Conservation (phyloP, 331 rosid species). For the Acacia pycnantha region DNA sequence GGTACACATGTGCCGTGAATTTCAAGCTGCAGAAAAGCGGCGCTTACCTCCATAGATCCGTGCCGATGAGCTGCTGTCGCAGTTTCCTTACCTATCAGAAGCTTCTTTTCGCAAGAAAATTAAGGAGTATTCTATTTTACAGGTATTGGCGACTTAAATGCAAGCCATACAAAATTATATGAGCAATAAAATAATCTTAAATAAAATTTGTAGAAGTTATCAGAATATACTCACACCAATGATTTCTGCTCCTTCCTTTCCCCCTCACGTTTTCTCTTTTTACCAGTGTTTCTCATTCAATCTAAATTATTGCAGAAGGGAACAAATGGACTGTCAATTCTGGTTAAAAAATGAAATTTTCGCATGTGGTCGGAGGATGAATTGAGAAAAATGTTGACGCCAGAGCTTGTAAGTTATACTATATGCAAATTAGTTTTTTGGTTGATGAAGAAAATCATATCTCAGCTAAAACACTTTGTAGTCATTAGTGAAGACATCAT, state of each 20-base stretch:
- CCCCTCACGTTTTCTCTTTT: conserved; percentile 15
- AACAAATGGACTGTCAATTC: conserved; percentile 67
- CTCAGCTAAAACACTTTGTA: conserved; percentile 12
- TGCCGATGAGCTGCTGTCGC: conserved; percentile 67
- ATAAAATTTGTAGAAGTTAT: neutral
- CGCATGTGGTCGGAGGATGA: conserved; percentile 81
- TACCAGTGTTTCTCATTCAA: conserved; percentile 32
- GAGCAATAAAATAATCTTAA: neutral
- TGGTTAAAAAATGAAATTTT: conserved; percentile 82
- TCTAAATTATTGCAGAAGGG: conserved; percentile 60
- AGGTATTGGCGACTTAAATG: conserved; percentile 47
- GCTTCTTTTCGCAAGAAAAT: conserved; percentile 74
- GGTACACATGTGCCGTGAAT: conserved; percentile 85
- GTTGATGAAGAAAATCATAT: conserved; percentile 14
- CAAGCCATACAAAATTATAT: neutral
- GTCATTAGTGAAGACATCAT: conserved; percentile 16
- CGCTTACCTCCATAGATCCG: conserved; percentile 57
- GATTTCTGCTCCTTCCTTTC: neutral
- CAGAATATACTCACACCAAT: neutral
- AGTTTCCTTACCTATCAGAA: conserved; percentile 83
- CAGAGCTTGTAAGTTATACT: conserved; percentile 79
- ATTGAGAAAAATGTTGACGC: conserved; percentile 80
- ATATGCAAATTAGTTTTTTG: conserved; percentile 24
- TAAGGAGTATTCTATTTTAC: conserved; percentile 79
- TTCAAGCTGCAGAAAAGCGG: conserved; percentile 84